Conservation (phyloP, 495 filamentous ascomycete species). For the Podospora anserina region DNA sequence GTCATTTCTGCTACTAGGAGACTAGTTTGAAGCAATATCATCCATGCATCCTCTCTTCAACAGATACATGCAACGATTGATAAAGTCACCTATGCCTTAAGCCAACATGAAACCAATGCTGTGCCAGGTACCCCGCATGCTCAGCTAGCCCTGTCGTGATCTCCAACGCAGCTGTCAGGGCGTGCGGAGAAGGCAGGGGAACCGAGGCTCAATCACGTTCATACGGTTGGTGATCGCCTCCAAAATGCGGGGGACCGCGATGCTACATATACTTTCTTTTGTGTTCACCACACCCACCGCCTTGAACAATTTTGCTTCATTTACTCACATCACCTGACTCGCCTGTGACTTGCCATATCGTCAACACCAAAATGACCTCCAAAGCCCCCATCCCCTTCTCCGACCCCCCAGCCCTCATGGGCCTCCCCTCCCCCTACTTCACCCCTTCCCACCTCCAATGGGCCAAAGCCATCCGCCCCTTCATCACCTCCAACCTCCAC, state of each 20-base stretch:
- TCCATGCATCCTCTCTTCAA: no score
- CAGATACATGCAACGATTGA: neutral
- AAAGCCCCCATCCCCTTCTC: conserved; percentile 58
- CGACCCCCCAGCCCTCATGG: conserved; percentile 67
- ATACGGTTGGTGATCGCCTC: neutral
- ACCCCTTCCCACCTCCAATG: conserved; percentile 57
- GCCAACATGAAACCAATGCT: neutral
- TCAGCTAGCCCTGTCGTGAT: neutral
- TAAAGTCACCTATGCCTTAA: no score
- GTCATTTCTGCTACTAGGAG: no score
- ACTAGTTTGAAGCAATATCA: no score
- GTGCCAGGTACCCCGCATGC: neutral
- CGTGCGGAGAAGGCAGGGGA: neutral
- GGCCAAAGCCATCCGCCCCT: conserved; percentile 64
- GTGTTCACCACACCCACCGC: neutral
- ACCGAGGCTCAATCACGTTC: neutral
- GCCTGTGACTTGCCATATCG: neutral
- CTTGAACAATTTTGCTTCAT: neutral
- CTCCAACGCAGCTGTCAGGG: neutral
- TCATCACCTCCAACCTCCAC: conserved; percentile 58
- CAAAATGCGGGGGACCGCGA: neutral
- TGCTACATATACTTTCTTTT: neutral
- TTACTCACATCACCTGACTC: neutral
- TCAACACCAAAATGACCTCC: neutral
- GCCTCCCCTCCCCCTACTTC: conserved; percentile 70